Evolutionary conservation across 768 basidiomycete species (phyloP).

Genomic region (Paxillus involutus): DNA sequence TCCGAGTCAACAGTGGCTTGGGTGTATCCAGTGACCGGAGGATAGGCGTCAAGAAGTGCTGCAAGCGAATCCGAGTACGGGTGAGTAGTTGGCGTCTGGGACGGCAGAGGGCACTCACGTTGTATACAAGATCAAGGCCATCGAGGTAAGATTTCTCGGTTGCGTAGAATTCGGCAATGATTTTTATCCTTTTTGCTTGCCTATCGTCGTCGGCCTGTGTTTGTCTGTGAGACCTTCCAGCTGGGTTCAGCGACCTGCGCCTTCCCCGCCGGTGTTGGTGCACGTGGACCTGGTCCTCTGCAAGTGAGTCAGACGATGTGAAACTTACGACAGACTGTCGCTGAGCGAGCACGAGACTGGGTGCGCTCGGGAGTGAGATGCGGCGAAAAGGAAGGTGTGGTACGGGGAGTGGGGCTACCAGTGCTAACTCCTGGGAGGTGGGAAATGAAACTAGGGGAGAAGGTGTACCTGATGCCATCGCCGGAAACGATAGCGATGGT

Average conservation of each 20-base stretch:
- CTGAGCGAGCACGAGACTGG: conserved; percentile 43
- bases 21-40: conserved; percentile 70
- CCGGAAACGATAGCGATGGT: conserved; percentile 10
- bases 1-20: conserved; percentile 66
- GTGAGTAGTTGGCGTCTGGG: not conserved
- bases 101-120: conserved; percentile 44
- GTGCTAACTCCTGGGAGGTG: conserved; percentile 23
- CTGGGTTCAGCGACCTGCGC: conserved; percentile 35
- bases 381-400: conserved; percentile 62
- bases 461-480: conserved; percentile 17
- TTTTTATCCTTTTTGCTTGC: conserved; percentile 59
- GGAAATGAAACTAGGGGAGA: conserved; percentile 31
- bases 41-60: conserved; percentile 85
- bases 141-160: conserved; percentile 81
- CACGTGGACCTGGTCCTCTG: conserved; percentile 41
- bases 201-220: conserved; percentile 47
- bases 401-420: conserved; percentile 33
- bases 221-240: conserved; percentile 22
- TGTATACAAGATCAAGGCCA: conserved; percentile 81
- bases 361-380: conserved; percentile 57
- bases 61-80: conserved; percentile 6
- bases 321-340: conserved; percentile 70
- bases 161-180: conserved; percentile 78
- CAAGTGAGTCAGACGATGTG: conserved; percentile 70
- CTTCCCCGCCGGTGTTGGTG: conserved; percentile 31